Evolutionary conservation across 192 early-diverging fungal genomes (phyloP).

Genomic region (Glomus cerebriforme): DNA sequence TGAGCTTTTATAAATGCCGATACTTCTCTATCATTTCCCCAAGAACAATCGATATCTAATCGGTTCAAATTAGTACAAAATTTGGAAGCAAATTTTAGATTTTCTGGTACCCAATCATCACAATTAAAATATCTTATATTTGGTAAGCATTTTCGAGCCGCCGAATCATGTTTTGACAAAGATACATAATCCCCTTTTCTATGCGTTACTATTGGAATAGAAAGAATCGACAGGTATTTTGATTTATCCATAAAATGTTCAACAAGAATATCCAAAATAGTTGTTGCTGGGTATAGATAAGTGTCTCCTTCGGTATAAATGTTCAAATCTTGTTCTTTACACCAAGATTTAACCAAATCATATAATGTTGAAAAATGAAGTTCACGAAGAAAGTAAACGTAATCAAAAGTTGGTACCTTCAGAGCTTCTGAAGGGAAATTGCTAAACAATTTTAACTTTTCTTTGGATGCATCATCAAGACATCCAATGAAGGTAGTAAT

Average conservation of each 20-base stretch:
- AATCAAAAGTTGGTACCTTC: not conserved
- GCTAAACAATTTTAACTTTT: not conserved
- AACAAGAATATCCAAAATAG: not conserved
- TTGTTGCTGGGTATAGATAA: not conserved
- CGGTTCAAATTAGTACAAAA: not conserved
- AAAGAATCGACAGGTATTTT: not conserved
- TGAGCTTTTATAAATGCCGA: not conserved
- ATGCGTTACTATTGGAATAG: not conserved
- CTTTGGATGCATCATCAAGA: not conserved
- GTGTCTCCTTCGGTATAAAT: not conserved
- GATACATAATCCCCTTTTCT: not conserved
- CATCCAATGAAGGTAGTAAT: not conserved
- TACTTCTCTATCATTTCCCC: slow-evolving; percentile 3
- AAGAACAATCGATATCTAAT: slow-evolving; percentile 21
- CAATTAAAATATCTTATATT: not conserved
- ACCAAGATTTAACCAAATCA: not conserved
- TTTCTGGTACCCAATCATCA: slow-evolving; percentile 4
- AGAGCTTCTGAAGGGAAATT: not conserved
- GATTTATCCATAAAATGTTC: not conserved
- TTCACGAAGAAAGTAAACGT: not conserved
- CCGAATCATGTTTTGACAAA: not conserved
- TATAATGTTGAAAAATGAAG: not conserved
- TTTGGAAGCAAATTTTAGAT: not conserved
- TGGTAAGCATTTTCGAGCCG: not conserved
- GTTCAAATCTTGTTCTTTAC: not conserved